Conservation (phyloP, 495 filamentous ascomycete genomes). For the Melanomma pulvis-pyrius region DNA sequence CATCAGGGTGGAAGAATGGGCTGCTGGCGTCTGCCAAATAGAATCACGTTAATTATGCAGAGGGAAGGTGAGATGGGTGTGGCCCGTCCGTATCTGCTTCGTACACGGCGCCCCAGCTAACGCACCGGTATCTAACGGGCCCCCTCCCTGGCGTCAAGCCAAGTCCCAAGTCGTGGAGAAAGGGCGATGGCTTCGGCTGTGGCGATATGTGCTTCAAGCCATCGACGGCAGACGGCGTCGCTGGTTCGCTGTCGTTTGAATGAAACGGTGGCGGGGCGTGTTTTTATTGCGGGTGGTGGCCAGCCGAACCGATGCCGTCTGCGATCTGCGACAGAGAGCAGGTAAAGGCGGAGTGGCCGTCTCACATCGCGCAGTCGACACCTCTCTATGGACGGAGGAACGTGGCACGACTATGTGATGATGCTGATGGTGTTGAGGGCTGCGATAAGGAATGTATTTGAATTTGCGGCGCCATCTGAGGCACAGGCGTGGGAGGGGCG, state of each 20-base stretch:
- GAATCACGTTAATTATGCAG: not conserved
- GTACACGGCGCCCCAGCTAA: no score
- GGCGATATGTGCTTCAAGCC: constrained; percentile 12
- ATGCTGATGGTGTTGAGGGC: not conserved
- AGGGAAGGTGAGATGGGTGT: not conserved
- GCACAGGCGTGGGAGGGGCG: not conserved
- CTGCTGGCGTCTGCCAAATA: not conserved
- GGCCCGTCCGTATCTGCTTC: constrained; percentile 16
- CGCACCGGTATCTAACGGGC: no score
- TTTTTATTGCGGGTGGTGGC: not conserved
- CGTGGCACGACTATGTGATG: not conserved
- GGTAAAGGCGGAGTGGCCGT: no score
- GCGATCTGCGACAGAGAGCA: constrained; percentile 12
- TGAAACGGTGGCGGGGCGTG: constrained; percentile 19
- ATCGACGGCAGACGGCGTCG: constrained; percentile 7
- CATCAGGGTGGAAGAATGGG: not conserved
- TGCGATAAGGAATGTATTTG: constrained; percentile 4
- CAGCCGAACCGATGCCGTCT: not conserved
- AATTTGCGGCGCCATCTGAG: not conserved
- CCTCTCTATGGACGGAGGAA: not conserved
- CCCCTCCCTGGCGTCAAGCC: no score
- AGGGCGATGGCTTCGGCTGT: constrained; percentile 22
- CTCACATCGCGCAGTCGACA: not conserved
- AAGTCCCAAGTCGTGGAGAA: constrained; percentile 13
- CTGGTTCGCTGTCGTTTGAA: not conserved